Base-by-base conservation (phyloP, 2,329 filamentous ascomycete genomes). In the Aotearoamyces nothofagi region DNA sequence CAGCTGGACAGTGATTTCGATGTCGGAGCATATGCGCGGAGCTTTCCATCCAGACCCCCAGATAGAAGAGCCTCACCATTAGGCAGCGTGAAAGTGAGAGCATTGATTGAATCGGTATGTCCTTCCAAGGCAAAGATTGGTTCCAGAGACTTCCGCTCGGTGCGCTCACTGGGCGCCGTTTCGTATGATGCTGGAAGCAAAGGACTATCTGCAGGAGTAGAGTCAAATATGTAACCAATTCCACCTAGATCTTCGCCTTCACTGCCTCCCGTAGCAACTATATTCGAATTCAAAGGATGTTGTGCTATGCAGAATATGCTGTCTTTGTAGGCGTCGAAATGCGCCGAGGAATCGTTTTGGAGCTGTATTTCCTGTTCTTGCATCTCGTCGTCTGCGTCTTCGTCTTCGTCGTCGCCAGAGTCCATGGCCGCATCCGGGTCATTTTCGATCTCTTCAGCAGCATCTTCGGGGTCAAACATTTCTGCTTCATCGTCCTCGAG, bases 231-330 rank as follows among this genome's bases (percentile, higher is more conserved):
- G 57, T 87, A 94, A 30, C 81, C 86, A 12, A 78, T 75, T 34
- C 93, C 90, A 1, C 41, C 45, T 1, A 36, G 35, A 31, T 51
- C 47, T 44, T 81, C 77, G 19, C 76, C 77, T 29, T 73, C 71
- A 31, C 66, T 69, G 39, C 86, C 90, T 35, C 90, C 90, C 0
- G 90, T 93, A 3, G 86, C 78, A 35, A 96, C 63, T 35, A 96
- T 73, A 12, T 74, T 64, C 5, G 78, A 71, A 47, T 79, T 66
- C 5, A 73, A 60, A 4, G 90, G 90, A 52, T 98, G 90, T 51
- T 93, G 83, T 11, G 87, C 83, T 51, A 98, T 90, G 55, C 81
- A 74, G 61, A 94, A 98, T 47, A 98, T 79, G 35, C 78, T 86
- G 64, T 94, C 84, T 43, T 74, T 78, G 60, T 94, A 83, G 19